Base-by-base conservation (phyloP, 75 land plant species). In the Gnetum montanum region DNA sequence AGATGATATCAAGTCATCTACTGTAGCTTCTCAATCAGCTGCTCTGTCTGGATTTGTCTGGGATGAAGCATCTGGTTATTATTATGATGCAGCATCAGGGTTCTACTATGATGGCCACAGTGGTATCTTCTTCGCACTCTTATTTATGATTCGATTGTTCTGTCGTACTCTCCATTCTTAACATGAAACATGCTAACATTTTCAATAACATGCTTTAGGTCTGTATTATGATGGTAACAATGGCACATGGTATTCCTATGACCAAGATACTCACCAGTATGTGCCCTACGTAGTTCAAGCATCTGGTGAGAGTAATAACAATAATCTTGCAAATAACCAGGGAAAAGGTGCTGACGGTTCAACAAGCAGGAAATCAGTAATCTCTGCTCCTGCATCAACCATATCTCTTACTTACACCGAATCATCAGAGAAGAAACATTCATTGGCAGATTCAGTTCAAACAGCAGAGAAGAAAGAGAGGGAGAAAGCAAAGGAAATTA, bases 51-150 rank as follows among this genome's bases (percentile, higher is more conserved):
- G 99, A 8, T 95, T 89, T 86, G 89, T 95, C 25, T 95, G 99
- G 99, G 99, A 95, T 71, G 99, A 95, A 60, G 92, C 96, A 41
- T 95, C 99, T 63, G 99, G 99, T 6, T 95, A 95, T 68, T 95
- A 95, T 66, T 95, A 83, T 71, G 97, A 90, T 90, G 92, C 99
- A 48, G 83, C 99, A 50, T 89, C 97, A 43, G 96, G 91, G 1
- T 90, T 90, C 61, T 95, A 95, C 57, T 95, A 95, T 66, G 99
- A 95, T 70, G 85, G 83, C 49, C 76, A 88, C 48, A 74, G 84
- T 59, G 94, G 97, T 92, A 31, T 33, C n/a, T n/a, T n/a, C n/a
- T n/a, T n/a, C 12, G 12, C 41, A 10, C 15, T 40, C 41, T 40
- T 40, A 15, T 40, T 10, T 10, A 40, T 15, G 10, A 40, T 10